These are phyloP conservation scores for Lachancea fermentati DNA, from an alignment of 805 yeast species.

Conservation along the genomic window DNA sequence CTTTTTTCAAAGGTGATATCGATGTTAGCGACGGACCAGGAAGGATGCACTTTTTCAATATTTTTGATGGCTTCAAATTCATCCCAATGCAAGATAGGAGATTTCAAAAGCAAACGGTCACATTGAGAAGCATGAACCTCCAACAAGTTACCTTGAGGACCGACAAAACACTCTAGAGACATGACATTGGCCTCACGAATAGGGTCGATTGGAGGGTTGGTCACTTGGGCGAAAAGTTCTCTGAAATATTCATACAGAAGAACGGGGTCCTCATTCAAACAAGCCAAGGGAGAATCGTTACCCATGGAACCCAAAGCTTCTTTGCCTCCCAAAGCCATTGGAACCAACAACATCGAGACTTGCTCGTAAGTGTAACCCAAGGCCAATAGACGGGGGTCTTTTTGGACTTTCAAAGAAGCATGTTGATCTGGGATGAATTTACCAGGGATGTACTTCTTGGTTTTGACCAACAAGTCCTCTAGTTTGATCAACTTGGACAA, in stretches of 20 bases:
- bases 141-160: slow-evolving; percentile 55
- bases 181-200: slow-evolving; percentile 94
- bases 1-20: slow-evolving; percentile 83
- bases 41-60: slow-evolving; percentile 70
- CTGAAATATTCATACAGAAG: slow-evolving; percentile 89
- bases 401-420: slow-evolving; percentile 44
- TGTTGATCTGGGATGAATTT: slow-evolving; percentile 23
- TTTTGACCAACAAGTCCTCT: slow-evolving; percentile 65
- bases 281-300: slow-evolving; percentile 92
- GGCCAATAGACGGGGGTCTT: slow-evolving; percentile 78
- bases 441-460: slow-evolving; percentile 32
- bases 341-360: slow-evolving; percentile 72
- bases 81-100: slow-evolving; percentile 72
- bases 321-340: slow-evolving; percentile 89
- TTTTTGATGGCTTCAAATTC: slow-evolving; percentile 73
- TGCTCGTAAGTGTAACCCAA: slow-evolving; percentile 96
- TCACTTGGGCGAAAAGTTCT: slow-evolving; percentile 95
- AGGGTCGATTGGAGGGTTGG: slow-evolving; percentile 98
- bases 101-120: slow-evolving; percentile 72
- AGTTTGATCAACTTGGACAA: slow-evolving; percentile 78
- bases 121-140: slow-evolving; percentile 93
- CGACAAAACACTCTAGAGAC: slow-evolving; percentile 95
- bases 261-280: slow-evolving; percentile 88
- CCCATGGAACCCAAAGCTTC: slow-evolving; percentile 99
- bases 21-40: slow-evolving; percentile 76